Conservation (phyloP, 2,329 filamentous ascomycete species). For the Talaromyces sp. region DNA sequence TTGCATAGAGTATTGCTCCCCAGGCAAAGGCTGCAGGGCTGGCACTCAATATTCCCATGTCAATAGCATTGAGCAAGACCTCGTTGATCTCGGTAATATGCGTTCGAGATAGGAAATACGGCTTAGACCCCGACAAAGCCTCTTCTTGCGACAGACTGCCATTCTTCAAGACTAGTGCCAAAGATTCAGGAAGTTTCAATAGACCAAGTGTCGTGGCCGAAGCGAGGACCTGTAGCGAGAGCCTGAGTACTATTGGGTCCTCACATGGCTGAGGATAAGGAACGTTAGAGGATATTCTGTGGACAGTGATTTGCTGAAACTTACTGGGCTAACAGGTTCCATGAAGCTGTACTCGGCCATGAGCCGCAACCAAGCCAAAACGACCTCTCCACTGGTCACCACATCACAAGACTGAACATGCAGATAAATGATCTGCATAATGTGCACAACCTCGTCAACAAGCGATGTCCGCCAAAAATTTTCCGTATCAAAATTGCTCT, state of each 20-base stretch:
- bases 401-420: constrained; percentile 59
- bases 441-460: constrained; percentile 69
- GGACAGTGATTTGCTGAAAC: constrained; percentile 27
- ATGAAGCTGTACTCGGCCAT: constrained; percentile 69
- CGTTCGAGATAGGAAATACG: constrained; percentile 67
- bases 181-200: constrained; percentile 63
- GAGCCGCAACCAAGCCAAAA: constrained; percentile 71
- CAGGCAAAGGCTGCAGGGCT: constrained; percentile 76
- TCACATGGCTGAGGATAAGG: constrained; percentile 34
- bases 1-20: constrained; percentile 69
- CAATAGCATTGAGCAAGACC: constrained; percentile 62
- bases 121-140: constrained; percentile 40
- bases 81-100: constrained; percentile 71
- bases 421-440: constrained; percentile 70
- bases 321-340: constrained; percentile 57
- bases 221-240: constrained; percentile 66
- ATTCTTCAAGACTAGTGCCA: constrained; percentile 49
- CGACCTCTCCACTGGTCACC: constrained; percentile 57
- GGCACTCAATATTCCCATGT: constrained; percentile 57
- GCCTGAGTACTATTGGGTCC: constrained; percentile 36
- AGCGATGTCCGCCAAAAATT: constrained; percentile 62
- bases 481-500: constrained; percentile 55
- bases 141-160: constrained; percentile 22
- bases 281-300: constrained; percentile 21
- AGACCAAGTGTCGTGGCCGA: constrained; percentile 69